Percentiles rank a stretch among this genome's conserved stretches.
These are phyloP conservation scores for Colletotrichum somersetense DNA, from an alignment of 2,329 filamentous ascomycete genomes.

Conservation along the genomic window DNA sequence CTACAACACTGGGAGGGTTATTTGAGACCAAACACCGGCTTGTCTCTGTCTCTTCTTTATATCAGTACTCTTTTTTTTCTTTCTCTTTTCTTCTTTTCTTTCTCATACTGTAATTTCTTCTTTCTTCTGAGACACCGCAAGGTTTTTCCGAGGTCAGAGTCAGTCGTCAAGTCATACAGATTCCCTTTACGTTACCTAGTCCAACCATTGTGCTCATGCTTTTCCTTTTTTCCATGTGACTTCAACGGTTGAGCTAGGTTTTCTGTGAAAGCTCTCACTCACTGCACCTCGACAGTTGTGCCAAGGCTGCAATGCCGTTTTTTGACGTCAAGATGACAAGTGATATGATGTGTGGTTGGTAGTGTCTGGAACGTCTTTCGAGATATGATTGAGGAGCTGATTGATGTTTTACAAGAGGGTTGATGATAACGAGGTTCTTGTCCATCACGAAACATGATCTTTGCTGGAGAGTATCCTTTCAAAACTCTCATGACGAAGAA, in stretches of 20 bases:
- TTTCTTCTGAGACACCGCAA: conserved; percentile 43
- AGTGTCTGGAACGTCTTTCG: background rate
- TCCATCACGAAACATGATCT: background rate
- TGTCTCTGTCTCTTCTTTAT: conserved; percentile 43
- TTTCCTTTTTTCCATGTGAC: conserved; percentile 24
- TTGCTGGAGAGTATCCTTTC: too few species aligned
- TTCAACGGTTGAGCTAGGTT: conserved; percentile 24
- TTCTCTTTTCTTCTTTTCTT: conserved; percentile 29
- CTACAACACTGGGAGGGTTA: conserved; percentile 39
- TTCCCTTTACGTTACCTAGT: conserved; percentile 38
- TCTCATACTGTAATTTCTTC: conserved; percentile 42
- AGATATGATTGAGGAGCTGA: background rate
- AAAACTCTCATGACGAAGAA: background rate
- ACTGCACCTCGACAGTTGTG: background rate
- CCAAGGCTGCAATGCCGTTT: conserved; percentile 7
- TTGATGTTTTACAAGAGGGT: too few species aligned
- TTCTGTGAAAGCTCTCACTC: conserved; percentile 1
- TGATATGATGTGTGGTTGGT: background rate
- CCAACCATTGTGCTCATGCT: conserved; percentile 23
- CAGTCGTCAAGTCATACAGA: conserved; percentile 41
- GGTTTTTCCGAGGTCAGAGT: conserved; percentile 42
- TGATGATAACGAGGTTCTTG: too few species aligned
- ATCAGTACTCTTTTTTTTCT: conserved; percentile 38
- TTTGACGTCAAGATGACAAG: background rate
- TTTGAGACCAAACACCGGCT: conserved; percentile 41